Evolutionary conservation across 306 rosid genomes (phyloP), one percentile per base, ranked within the genome.

Genomic region (Rubus idaeus): DNA sequence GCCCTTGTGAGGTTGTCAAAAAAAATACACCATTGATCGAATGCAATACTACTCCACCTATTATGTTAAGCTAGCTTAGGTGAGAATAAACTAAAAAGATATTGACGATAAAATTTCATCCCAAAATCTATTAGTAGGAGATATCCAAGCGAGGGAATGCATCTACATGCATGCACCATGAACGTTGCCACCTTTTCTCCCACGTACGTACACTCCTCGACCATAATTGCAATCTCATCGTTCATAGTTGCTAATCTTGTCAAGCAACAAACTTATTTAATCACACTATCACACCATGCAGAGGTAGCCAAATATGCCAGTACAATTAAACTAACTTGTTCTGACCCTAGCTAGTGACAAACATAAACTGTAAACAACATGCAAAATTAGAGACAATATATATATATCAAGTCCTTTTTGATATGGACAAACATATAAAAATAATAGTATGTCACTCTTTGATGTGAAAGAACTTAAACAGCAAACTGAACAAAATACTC

Each of bases 251-350:
- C 35, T 23, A 23, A 23, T n/a, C n/a, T n/a, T n/a, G n/a, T n/a
- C n/a, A n/a, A 21, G 26, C 37, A 52, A 37, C 73, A 58, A 68
- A 42, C 68, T 46, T 51, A 37, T 69, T 74, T 68, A 42, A 37
- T 63, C 35, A 57, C 56, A 77, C 23, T n/a, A n/a, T n/a, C n/a
- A n/a, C n/a, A n/a, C n/a, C n/a, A n/a, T n/a, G n/a, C 57, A 47
- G 39, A 82, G 20, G 56, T 26, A 47, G 42, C 64, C 17, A 65
- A 30, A 63, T 63, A 71, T 56, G 40, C 66, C 26, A 55, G 23
- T 30, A 57, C 7, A 16, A n/a, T n/a, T n/a, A n/a, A 44, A 45
- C 20, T 12, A 58, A 45, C 46, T 20, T 66, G 68, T 71, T 46
- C 49, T 42, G 40, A 26, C 14, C 51, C 68, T 1, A 3, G 35